A percentile compares a stretch with the other conserved stretches of the same genome.
Conservation (phyloP, 2,329 filamentous ascomycete genomes). For the Xylariaceae sp. region DNA sequence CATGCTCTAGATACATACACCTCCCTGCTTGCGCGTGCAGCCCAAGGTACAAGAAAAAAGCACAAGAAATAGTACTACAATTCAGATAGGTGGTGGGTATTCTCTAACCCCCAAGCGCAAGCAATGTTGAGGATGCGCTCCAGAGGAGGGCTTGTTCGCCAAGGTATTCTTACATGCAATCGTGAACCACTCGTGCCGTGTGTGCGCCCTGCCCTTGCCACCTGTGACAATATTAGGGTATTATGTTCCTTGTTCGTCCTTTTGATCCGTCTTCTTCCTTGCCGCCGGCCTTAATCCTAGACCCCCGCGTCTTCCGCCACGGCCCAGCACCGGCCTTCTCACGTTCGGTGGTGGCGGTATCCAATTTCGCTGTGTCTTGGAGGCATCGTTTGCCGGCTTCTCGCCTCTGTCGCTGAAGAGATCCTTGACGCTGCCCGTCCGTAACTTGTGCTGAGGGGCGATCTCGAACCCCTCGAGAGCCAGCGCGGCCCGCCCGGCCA, state of each 20-base stretch:
- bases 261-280: constrained; percentile 15
- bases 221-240: constrained; percentile 3
- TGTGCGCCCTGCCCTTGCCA: neutral
- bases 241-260: constrained; percentile 12
- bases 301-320: constrained; percentile 28
- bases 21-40: neutral
- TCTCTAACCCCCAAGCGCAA: neutral
- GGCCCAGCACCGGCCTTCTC: constrained; percentile 39
- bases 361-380: constrained; percentile 30
- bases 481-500: constrained; percentile 67
- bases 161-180: constrained; percentile 4
- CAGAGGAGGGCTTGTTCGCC: constrained; percentile 2
- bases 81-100: neutral
- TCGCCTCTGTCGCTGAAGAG: constrained; percentile 45
- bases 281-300: constrained; percentile 36
- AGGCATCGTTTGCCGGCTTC: constrained; percentile 34
- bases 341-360: constrained; percentile 41
- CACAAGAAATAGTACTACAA: neutral
- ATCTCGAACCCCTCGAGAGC: constrained; percentile 52
- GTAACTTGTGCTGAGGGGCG: constrained; percentile 45
- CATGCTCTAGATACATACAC: neutral
- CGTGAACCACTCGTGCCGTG: constrained; percentile 9
- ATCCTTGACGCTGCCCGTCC: constrained; percentile 49
- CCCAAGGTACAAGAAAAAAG: too few species aligned
- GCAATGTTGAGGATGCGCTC: neutral